These are phyloP conservation scores for Melocanna baccifera DNA, from an alignment of 176 grass and related monocot genomes.

Conservation along the genomic window DNA sequence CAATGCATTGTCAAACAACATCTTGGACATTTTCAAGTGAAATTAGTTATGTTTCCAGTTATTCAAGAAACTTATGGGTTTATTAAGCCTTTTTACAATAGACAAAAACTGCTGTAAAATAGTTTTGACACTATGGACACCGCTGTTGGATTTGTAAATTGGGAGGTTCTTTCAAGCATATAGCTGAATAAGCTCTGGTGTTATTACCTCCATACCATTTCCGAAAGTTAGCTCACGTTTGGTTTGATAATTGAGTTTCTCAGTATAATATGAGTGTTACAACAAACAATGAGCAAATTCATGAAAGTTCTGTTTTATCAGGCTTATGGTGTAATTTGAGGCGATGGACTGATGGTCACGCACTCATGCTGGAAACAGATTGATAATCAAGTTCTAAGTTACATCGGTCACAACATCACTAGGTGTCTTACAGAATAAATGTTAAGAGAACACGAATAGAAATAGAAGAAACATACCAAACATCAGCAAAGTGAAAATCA, in stretches of 20 bases:
- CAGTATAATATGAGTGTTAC: neutral
- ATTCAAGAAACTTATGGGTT: no score
- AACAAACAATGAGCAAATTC: neutral
- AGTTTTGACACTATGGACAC: no score
- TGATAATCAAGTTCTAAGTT: neutral
- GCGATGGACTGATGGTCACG: neutral
- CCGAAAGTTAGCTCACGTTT: neutral
- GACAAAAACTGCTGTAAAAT: no score
- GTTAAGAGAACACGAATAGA: neutral
- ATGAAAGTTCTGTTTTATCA: neutral
- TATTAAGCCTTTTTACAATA: no score
- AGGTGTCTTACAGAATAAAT: conserved; percentile 4
- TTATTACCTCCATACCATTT: neutral
- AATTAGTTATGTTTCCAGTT: no score
- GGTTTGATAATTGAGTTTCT: conserved; percentile 5
- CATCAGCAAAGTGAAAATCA: conserved; percentile 7
- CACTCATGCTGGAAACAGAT: neutral
- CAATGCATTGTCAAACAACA: no score
- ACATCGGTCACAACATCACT: neutral
- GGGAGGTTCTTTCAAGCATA: no score
- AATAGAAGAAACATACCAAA: conserved; percentile 7
- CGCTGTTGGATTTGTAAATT: no score
- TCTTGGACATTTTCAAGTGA: no score
- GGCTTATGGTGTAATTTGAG: neutral
- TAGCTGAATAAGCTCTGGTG: neutral